phyloP scores from a whole-genome alignment of 306 rosid species.

The Cicer cuneatum region DNA sequence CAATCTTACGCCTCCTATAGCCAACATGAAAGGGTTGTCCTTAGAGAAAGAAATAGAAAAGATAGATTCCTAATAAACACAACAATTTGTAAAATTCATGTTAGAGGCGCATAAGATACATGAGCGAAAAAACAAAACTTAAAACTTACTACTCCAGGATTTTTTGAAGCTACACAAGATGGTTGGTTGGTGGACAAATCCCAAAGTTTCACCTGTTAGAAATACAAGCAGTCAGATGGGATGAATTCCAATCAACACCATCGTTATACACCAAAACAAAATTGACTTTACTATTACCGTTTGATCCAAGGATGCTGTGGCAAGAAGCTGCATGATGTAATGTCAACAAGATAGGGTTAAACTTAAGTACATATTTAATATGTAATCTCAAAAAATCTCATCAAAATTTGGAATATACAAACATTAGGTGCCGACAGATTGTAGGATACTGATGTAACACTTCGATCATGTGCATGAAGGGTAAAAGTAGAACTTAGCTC shows the following conservation, averaged over 20 bases:
- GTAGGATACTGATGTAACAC: constrained; percentile 75
- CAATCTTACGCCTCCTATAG: constrained; percentile 75
- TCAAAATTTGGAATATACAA: constrained; percentile 34
- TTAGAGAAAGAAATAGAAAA: constrained; percentile 69
- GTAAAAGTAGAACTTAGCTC: constrained; percentile 69
- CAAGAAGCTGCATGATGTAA: constrained; percentile 64
- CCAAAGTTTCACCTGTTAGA: constrained; percentile 84
- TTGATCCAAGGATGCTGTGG: constrained; percentile 85
- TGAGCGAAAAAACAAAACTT: neutral
- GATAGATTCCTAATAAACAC: constrained; percentile 71
- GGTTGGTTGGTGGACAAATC: constrained; percentile 85
- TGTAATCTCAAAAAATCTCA: neutral
- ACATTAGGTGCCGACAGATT: constrained; percentile 71
- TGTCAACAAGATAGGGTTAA: constrained; percentile 36
- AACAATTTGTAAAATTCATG: neutral
- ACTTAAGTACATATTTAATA: constrained; percentile 30
- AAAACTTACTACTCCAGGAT: constrained; percentile 63
- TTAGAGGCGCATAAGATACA: neutral
- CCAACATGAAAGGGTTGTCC: constrained; percentile 76
- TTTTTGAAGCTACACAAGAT: constrained; percentile 63
- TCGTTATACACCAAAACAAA: neutral
- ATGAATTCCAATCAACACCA: constrained; percentile 27
- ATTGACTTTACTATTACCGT: constrained; percentile 54
- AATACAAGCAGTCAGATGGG: constrained; percentile 18
- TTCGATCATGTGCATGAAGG: constrained; percentile 83